These are phyloP conservation scores for Leccinum insigne DNA, from an alignment of 1,284 basidiomycete genomes.

Conservation along the genomic window DNA sequence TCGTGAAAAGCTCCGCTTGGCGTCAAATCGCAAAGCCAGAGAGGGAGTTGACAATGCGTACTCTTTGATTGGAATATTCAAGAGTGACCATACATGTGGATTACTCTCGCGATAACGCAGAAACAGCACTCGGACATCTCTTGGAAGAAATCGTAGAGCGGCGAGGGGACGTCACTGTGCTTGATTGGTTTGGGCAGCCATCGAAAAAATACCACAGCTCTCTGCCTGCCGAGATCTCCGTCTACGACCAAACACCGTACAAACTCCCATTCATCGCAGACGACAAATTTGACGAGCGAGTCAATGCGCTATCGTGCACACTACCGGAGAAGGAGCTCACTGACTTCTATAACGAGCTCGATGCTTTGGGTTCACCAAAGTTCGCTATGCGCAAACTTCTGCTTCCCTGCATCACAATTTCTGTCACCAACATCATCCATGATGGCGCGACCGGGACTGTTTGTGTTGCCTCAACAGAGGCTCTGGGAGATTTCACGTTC, in stretches of 20 bases:
- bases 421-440: no score
- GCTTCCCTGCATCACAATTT: no score
- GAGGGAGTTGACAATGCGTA: constrained; percentile 15
- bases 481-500: no score
- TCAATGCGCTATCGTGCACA: no score
- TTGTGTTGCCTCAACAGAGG: no score
- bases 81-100: constrained; percentile 9
- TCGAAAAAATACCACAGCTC: constrained; percentile 18
- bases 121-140: constrained; percentile 14
- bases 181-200: constrained; percentile 20
- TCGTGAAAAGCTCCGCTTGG: constrained; percentile 14
- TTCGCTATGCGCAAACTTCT: no score
- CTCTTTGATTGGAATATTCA: constrained; percentile 17
- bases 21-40: constrained; percentile 16
- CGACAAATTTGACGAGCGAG: no score
- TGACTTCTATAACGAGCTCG: no score
- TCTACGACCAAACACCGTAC: constrained; percentile 11
- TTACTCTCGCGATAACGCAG: constrained; percentile 1
- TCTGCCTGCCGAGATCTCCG: constrained; percentile 8
- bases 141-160: constrained; percentile 15
- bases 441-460: no score
- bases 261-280: neutral
- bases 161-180: constrained; percentile 6
- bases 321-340: no score
- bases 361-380: no score